Evolutionary conservation across 108 stramenopile genomes (phyloP).

Genomic region (Pseudonitzschia multistriata): DNA sequence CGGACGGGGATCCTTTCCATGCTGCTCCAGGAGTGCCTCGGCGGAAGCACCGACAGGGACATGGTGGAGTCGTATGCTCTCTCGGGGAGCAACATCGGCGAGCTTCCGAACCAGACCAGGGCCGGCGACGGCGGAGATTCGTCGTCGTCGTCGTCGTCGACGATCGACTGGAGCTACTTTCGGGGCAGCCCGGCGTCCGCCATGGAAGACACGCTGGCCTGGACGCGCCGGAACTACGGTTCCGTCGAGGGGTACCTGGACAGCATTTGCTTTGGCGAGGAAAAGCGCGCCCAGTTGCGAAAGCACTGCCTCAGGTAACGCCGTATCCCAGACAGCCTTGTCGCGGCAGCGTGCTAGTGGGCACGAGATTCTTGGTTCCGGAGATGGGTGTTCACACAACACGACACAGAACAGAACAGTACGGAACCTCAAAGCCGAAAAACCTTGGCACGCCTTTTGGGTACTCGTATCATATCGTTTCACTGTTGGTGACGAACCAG

Average conservation of each 20-base stretch:
- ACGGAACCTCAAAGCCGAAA: too few relatives aligned
- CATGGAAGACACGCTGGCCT: conserved; percentile 27
- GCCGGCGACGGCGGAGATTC: conserved; percentile 9
- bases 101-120: conserved; percentile 3
- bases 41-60: conserved; percentile 1
- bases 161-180: conserved; percentile 25
- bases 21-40: conserved; percentile 21
- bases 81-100: conserved; percentile 8
- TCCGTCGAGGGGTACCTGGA: conserved; percentile 26
- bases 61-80: conserved; percentile 26
- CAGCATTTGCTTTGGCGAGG: conserved; percentile 22
- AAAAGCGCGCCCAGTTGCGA: conserved; percentile 19
- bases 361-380: too few relatives aligned
- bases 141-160: conserved; percentile 1
- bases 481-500: too few relatives aligned
- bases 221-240: conserved; percentile 19
- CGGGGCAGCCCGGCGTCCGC: conserved; percentile 19
- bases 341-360: too few relatives aligned
- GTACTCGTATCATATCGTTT: too few relatives aligned
- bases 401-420: too few relatives aligned
- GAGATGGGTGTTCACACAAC: too few relatives aligned
- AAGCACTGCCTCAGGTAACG: background rate
- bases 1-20: conserved; percentile 32
- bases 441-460: too few relatives aligned
- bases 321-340: too few relatives aligned